These are phyloP conservation scores for Cutaneotrichosporon cavernicola DNA, from an alignment of 1,284 basidiomycete genomes.

Conservation along the genomic window DNA sequence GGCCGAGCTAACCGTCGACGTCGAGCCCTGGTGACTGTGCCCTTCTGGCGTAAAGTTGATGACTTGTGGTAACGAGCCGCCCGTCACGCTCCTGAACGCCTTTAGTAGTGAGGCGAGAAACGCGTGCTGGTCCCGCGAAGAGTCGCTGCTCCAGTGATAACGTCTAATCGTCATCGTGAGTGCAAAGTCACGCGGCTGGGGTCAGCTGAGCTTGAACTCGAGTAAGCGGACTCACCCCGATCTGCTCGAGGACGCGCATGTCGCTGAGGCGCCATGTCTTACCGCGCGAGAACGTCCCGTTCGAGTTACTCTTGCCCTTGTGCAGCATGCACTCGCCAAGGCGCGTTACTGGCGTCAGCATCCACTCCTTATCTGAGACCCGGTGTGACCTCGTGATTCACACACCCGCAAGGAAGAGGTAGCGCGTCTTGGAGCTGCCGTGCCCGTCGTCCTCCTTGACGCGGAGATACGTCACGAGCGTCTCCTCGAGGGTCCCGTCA, in stretches of 20 bases:
- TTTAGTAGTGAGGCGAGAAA: conserved; percentile 70
- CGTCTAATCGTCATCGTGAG: conserved; percentile 73
- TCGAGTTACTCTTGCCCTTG: conserved; percentile 94
- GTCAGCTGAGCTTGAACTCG: conserved; percentile 4
- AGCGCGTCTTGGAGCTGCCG: conserved; percentile 70
- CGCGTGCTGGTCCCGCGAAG: conserved; percentile 63
- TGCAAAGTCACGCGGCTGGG: conserved; percentile 69
- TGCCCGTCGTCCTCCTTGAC: conserved; percentile 72
- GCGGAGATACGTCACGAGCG: conserved; percentile 80
- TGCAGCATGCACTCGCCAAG: conserved; percentile 74
- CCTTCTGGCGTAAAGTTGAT: conserved; percentile 38
- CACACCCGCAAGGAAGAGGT: conserved; percentile 81
- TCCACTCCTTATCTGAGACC: not conserved
- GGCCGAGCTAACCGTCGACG: not conserved
- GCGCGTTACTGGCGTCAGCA: conserved; percentile 59
- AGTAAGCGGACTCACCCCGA: conserved; percentile 60
- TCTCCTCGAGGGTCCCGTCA: conserved; percentile 65
- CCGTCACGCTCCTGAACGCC: conserved; percentile 54
- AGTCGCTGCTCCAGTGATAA: conserved; percentile 83
- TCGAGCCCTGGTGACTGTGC: not conserved
- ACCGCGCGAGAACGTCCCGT: conserved; percentile 92
- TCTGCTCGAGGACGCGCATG: conserved; percentile 73
- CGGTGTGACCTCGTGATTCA: conserved; percentile 30
- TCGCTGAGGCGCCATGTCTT: conserved; percentile 92
- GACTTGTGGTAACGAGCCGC: conserved; percentile 56